Conservation (phyloP, 1,284 basidiomycete genomes). For the Irpex sp. region DNA sequence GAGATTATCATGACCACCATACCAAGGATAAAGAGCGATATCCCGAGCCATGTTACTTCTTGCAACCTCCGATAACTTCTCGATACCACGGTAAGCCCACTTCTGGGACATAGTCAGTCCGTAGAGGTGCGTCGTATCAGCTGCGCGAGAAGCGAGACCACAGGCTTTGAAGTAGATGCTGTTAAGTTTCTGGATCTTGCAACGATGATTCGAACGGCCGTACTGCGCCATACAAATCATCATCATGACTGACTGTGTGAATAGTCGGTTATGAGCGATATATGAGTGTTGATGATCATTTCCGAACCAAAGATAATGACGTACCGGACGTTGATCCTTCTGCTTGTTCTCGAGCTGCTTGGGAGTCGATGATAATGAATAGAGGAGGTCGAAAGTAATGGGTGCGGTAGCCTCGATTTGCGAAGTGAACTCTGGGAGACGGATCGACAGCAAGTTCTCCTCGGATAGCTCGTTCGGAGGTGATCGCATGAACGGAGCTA, state of each 20-base stretch:
- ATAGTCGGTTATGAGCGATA: conserved; percentile 25
- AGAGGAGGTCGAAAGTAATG: conserved; percentile 19
- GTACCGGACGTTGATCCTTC: conserved; percentile 27
- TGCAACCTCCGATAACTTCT: background rate
- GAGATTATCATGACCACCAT: conserved; percentile 36
- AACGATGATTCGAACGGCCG: conserved; percentile 25
- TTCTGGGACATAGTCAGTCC: conserved; percentile 28
- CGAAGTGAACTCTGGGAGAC: conserved; percentile 5
- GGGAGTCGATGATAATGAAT: conserved; percentile 14
- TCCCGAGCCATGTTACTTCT: background rate
- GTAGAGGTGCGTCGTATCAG: conserved; percentile 24
- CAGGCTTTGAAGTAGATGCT: conserved; percentile 27
- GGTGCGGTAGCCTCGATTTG: conserved; percentile 16
- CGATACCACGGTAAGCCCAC: conserved; percentile 18
- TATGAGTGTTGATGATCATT: background rate
- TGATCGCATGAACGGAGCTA: background rate
- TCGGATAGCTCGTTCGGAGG: conserved; percentile 1
- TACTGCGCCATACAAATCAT: too few relatives aligned
- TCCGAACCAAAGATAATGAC: background rate
- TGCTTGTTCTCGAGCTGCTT: conserved; percentile 21
- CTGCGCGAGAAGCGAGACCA: conserved; percentile 21
- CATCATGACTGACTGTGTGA: too few relatives aligned
- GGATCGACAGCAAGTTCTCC: conserved; percentile 7
- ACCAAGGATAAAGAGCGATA: conserved; percentile 21
- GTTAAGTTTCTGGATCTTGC: conserved; percentile 26